Evolutionary conservation across 441 rosid genomes (phyloP).

Genomic region (Pelargonium myrrhifolium): DNA sequence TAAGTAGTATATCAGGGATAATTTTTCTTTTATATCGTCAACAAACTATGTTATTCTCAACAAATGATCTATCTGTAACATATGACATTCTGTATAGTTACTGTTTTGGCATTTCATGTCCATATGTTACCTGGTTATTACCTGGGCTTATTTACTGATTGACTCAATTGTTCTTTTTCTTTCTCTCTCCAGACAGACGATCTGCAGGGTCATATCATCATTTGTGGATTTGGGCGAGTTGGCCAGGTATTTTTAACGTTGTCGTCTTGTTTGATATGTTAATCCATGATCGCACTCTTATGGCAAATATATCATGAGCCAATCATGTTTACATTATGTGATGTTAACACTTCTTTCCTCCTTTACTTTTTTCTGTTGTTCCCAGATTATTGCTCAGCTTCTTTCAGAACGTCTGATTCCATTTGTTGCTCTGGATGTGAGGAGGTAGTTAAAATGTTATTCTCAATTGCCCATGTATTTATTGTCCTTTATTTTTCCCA

Average conservation of each 20-base stretch:
- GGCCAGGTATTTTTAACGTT: conserved; percentile 63
- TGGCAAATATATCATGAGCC: conserved; percentile 11
- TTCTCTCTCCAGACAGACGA: conserved; percentile 77
- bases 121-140: not conserved
- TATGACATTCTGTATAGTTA: not conserved
- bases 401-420: conserved; percentile 95
- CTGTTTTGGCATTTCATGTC: not conserved
- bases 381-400: conserved; percentile 95
- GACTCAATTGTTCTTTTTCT: not conserved
- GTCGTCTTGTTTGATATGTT: conserved; percentile 11
- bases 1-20: not conserved
- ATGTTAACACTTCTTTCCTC: too few relatives aligned
- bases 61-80: not conserved
- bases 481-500: conserved; percentile 3
- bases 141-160: conserved; percentile 1
- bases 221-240: conserved; percentile 97
- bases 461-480: not conserved
- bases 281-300: conserved; percentile 1
- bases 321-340: not conserved
- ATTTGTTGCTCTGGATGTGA: conserved; percentile 92
- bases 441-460: conserved; percentile 49
- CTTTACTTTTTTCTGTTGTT: conserved; percentile 4
- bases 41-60: not conserved
- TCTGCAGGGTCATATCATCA: conserved; percentile 88
- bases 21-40: not conserved